Base-by-base conservation (phyloP, 257 asterid species). In the Anisodus acutangulus region DNA sequence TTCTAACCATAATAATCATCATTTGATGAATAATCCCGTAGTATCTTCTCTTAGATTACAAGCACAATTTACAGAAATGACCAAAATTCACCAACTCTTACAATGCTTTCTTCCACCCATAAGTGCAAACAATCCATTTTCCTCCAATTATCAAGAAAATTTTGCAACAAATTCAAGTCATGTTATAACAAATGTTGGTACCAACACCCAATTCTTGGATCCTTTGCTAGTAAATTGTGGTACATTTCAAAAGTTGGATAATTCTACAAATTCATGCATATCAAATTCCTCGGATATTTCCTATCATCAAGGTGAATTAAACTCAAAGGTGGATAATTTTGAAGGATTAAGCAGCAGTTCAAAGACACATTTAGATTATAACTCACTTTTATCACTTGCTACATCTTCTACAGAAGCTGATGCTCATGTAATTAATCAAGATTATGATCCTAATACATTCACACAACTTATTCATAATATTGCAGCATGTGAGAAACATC, bases 71-170 rank as follows among this genome's bases (percentile, higher is more conserved):
- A 80, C 82, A 47, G 80, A 84, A 11, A 15, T 89, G 60, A 81
- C 87, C 90, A 90, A 86, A 49, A 57, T 88, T 76, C 88, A 72
- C 8, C 79, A 49, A 49, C 11, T 87, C 31, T 87, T 90, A 58
- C 87, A 85, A 63, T 70, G 84, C 78, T 22, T 89, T 41, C 45
- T 41, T 15, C 88, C 81, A 78, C 16, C 86, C 57, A 62, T 90
- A n/a, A 92, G 62, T 67, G 62, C 90, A 1, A 85, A 54, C 69
- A 31, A 31, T 31, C 35, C 35, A 31, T 31, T 31, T 31, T 31
- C 35, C 35, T 31, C 84, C 35, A 71, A 71, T 66, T 31, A 66
- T 31, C 87, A 76, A 31, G 88, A 79, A 67, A 83, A 80, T 8
- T 31, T 49, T 43, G 63, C 69, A 79, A 64, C 70, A 70, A 85